Evolutionary conservation across 2,329 filamentous ascomycete genomes (phyloP).

Genomic region (Cladosporium velox): DNA sequence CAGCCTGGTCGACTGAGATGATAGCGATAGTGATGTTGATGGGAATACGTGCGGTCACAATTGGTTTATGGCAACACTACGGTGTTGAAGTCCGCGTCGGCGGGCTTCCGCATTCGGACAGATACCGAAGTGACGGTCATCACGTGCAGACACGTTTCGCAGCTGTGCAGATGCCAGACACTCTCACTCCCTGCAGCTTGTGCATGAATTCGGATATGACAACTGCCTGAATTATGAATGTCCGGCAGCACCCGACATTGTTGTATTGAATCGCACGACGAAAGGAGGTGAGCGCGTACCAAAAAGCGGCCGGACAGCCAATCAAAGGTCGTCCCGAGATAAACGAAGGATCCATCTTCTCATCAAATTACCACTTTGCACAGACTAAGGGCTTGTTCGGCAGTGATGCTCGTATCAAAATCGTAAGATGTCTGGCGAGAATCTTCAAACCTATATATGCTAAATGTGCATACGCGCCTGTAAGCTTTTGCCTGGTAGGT

Average conservation of each 20-base stretch:
- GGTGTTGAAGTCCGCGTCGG: no score
- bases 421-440: background rate
- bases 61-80: background rate
- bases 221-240: background rate
- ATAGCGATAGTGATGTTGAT: background rate
- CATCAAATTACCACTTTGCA: background rate
- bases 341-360: slow-evolving; percentile 4
- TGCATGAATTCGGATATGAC: background rate
- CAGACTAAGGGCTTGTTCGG: background rate
- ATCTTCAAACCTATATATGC: background rate
- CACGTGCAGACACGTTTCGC: background rate
- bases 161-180: background rate
- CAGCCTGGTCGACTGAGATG: background rate
- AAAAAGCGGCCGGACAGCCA: background rate
- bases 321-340: background rate
- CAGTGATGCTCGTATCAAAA: background rate
- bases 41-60: background rate
- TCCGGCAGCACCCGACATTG: background rate
- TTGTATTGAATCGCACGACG: background rate
- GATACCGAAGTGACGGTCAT: no score
- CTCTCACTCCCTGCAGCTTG: background rate
- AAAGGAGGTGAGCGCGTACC: background rate
- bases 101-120: no score
- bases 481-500: background rate
- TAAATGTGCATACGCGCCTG: background rate